phyloP scores from a whole-genome alignment of 2,329 filamentous ascomycete species.

The Aureobasidium sp. region DNA sequence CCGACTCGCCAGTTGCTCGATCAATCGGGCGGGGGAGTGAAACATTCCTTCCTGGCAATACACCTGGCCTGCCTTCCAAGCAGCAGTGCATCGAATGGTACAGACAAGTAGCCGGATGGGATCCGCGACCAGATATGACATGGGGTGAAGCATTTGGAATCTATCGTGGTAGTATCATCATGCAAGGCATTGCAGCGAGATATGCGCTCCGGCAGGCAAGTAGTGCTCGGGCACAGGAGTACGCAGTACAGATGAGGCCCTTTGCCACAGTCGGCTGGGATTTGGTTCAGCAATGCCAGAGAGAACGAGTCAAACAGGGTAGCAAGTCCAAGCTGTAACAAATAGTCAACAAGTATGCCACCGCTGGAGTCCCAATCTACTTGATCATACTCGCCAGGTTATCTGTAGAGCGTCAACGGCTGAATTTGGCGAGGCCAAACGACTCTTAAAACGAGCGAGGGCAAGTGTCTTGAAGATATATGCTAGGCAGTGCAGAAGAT shows the following conservation, averaged over 20 bases:
- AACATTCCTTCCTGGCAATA: conserved; percentile 56
- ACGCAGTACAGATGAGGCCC: conserved; percentile 61
- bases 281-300: conserved; percentile 48
- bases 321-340: conserved; percentile 32
- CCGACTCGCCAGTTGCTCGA: conserved; percentile 32
- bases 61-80: conserved; percentile 58
- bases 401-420: neutral
- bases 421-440: neutral
- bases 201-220: conserved; percentile 78
- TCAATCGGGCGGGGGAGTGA: conserved; percentile 34
- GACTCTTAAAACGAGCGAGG: neutral
- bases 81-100: conserved; percentile 61
- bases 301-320: conserved; percentile 19
- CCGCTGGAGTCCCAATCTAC: neutral
- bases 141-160: conserved; percentile 60
- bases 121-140: conserved; percentile 53
- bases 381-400: neutral
- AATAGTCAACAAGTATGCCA: neutral
- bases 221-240: conserved; percentile 69
- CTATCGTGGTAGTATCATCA: conserved; percentile 55
- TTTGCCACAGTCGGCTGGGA: conserved; percentile 76
- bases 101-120: conserved; percentile 60
- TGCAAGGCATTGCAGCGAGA: conserved; percentile 89
- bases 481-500: neutral
- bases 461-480: neutral